phyloP scores from a whole-genome alignment of 331 rosid genomes.

The Quercus tomentella region DNA sequence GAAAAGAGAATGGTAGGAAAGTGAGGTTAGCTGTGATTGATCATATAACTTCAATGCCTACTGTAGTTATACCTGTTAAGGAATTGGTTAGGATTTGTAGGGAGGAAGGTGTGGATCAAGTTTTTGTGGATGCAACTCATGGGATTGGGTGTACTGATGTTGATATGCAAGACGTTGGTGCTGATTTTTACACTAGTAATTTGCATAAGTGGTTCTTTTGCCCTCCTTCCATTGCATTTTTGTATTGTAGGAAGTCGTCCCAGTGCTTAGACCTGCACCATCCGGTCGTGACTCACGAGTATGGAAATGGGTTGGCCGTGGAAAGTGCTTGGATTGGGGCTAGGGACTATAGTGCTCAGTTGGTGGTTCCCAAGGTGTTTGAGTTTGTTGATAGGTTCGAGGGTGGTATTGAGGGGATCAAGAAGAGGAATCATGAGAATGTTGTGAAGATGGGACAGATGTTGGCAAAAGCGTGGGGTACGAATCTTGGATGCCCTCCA shows the following conservation, averaged over 20 bases:
- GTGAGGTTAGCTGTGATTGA: constrained; percentile 88
- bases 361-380: constrained; percentile 74
- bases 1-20: constrained; percentile 56
- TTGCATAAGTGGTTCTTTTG: constrained; percentile 97
- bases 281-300: constrained; percentile 93
- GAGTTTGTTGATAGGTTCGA: constrained; percentile 77
- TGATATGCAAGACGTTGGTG: constrained; percentile 87
- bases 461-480: constrained; percentile 81
- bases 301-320: constrained; percentile 85
- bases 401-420: constrained; percentile 83
- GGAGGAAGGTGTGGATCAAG: constrained; percentile 88
- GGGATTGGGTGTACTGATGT: constrained; percentile 79
- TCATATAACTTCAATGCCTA: constrained; percentile 94
- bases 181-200: constrained; percentile 89
- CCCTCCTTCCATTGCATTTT: constrained; percentile 83
- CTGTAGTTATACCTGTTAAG: constrained; percentile 73
- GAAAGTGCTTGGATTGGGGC: constrained; percentile 99
- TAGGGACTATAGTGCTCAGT: constrained; percentile 85
- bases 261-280: constrained; percentile 62
- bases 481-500: constrained; percentile 73
- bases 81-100: constrained; percentile 78
- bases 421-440: constrained; percentile 75
- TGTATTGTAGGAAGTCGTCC: constrained; percentile 50
- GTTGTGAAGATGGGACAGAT: constrained; percentile 86
- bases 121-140: constrained; percentile 93